A percentile compares a stretch with the other conserved stretches of the same genome.
These are phyloP conservation scores for Hysterium pulicare DNA, from an alignment of 2,329 filamentous ascomycete genomes.

Conservation along the genomic window DNA sequence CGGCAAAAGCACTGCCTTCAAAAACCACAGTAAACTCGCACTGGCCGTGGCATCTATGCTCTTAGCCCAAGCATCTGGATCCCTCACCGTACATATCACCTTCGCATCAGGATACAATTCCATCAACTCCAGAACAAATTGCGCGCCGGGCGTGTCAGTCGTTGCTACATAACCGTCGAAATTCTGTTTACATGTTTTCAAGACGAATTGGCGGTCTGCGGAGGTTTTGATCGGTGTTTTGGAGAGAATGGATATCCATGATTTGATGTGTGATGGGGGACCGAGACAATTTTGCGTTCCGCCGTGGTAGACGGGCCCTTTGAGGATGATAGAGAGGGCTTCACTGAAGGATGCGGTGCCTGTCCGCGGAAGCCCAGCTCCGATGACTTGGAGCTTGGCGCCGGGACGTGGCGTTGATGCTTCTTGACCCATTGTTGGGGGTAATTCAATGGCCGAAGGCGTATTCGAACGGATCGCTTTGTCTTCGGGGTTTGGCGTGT, in stretches of 20 bases:
- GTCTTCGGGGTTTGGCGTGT: too few species aligned
- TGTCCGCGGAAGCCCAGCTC: slow-evolving; percentile 45
- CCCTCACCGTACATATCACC: slow-evolving; percentile 37
- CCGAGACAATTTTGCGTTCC: slow-evolving; percentile 40
- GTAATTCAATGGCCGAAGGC: too few species aligned
- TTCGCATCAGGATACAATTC: slow-evolving; percentile 50
- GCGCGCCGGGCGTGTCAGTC: slow-evolving; percentile 44
- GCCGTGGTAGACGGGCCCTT: slow-evolving; percentile 50
- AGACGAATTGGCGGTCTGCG: slow-evolving; percentile 23
- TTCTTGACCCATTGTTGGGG: slow-evolving; percentile 16
- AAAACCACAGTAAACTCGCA: slow-evolving; percentile 12
- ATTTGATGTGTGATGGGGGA: slow-evolving; percentile 13
- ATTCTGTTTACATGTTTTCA: slow-evolving; percentile 34
- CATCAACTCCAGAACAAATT: slow-evolving; percentile 46
- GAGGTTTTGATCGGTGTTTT: slow-evolving; percentile 16
- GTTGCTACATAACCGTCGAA: slow-evolving; percentile 46
- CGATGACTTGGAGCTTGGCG: slow-evolving; percentile 40
- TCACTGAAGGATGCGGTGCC: slow-evolving; percentile 51
- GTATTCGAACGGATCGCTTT: too few species aligned
- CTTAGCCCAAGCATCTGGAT: slow-evolving; percentile 20
- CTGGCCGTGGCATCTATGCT: slow-evolving; percentile 13
- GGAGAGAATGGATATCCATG: slow-evolving; percentile 23
- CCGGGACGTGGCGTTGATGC: slow-evolving; percentile 12
- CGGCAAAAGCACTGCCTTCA: slow-evolving; percentile 18
- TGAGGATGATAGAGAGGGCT: slow-evolving; percentile 47